Percentiles rank a stretch among this genome's conserved stretches.
Conservation (phyloP, 305 asterid genomes). For the Solanum hybrid region DNA sequence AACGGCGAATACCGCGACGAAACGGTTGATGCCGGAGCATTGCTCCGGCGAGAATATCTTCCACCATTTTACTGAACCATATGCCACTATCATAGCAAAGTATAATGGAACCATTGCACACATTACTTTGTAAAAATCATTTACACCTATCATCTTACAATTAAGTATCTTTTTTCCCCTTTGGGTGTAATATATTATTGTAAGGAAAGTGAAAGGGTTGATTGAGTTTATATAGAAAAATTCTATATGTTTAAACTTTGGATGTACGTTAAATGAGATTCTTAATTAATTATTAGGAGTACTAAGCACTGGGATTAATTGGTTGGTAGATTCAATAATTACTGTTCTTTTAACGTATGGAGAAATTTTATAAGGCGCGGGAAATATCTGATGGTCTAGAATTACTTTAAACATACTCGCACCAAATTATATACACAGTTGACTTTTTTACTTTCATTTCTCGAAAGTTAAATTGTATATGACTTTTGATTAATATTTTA, state of each 20-base stretch:
- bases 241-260: background rate
- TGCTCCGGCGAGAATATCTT: constrained; percentile 66
- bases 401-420: background rate
- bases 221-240: constrained; percentile 5
- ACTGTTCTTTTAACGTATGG: background rate
- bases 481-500: background rate
- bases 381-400: background rate
- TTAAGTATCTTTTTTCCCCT: background rate
- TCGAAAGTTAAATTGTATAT: background rate
- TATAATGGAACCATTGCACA: constrained; percentile 68
- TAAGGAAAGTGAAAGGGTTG: background rate
- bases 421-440: background rate
- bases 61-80: constrained; percentile 59
- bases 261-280: background rate
- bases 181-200: background rate
- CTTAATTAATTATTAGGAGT: background rate
- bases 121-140: constrained; percentile 59
- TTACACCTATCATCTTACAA: constrained; percentile 33
- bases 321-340: background rate
- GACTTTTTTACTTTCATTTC: background rate
- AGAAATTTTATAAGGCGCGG: background rate
- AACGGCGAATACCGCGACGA: constrained; percentile 58
- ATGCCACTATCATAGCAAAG: constrained; percentile 59
- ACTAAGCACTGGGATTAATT: background rate
- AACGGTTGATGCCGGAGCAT: constrained; percentile 67